phyloP scores from a whole-genome alignment of 371 early-diverging fungal genomes.

The Mortierella sp. region DNA sequence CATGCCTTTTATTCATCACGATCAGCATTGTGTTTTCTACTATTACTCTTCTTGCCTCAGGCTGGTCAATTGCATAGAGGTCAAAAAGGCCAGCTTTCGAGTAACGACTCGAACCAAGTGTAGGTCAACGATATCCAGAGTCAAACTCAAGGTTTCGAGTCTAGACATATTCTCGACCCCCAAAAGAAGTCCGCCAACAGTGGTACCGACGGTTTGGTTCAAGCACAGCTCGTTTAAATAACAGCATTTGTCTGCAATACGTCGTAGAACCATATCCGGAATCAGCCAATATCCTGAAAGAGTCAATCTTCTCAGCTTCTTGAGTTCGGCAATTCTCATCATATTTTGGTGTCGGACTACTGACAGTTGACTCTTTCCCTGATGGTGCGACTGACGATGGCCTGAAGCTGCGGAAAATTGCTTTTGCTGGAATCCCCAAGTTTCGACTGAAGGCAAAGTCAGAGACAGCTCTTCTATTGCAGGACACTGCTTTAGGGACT shows the following conservation, averaged over 20 bases:
- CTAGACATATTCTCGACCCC: slow-evolving; percentile 39
- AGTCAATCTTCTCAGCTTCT: slow-evolving; percentile 10
- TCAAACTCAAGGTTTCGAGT: slow-evolving; percentile 20
- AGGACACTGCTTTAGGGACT: slow-evolving; percentile 34
- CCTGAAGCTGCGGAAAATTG: neutral
- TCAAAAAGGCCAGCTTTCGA: slow-evolving; percentile 11
- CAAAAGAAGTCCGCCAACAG: slow-evolving; percentile 44
- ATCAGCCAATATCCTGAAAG: slow-evolving; percentile 35
- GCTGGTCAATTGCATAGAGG: slow-evolving; percentile 19
- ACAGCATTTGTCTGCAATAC: slow-evolving; percentile 36
- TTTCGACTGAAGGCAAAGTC: slow-evolving; percentile 2
- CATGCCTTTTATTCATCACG: too few relatives aligned
- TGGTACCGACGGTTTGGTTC: slow-evolving; percentile 29
- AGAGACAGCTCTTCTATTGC: slow-evolving; percentile 30
- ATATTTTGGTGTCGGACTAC: slow-evolving; percentile 33
- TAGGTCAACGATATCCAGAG: slow-evolving; percentile 34
- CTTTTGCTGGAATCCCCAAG: neutral
- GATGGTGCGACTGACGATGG: slow-evolving; percentile 1
- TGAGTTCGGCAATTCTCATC: slow-evolving; percentile 18
- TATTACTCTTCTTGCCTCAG: slow-evolving; percentile 6
- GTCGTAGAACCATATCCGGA: slow-evolving; percentile 25
- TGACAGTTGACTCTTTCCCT: slow-evolving; percentile 14
- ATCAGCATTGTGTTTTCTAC: neutral
- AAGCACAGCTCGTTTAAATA: slow-evolving; percentile 21
- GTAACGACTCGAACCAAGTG: slow-evolving; percentile 31